These are phyloP conservation scores for Schwanniomyces etchellsii DNA, from an alignment of 1,139 yeast genomes.

Conservation along the genomic window DNA sequence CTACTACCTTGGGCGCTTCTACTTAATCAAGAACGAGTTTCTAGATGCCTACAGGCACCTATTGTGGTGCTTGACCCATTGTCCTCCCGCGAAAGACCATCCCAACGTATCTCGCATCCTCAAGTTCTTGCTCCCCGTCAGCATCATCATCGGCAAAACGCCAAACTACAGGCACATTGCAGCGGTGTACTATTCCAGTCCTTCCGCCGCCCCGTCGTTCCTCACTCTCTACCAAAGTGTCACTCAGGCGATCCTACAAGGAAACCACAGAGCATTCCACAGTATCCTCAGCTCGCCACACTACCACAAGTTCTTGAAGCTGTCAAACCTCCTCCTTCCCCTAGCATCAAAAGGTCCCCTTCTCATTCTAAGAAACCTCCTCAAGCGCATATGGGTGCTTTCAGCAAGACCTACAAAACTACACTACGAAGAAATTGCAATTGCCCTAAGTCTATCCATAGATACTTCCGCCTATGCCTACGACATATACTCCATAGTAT, in stretches of 20 bases:
- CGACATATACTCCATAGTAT: conserved; percentile 4
- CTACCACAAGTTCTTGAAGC: conserved; percentile 23
- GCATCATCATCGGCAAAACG: conserved; percentile 46
- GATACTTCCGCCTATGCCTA: neutral
- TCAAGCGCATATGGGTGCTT: conserved; percentile 29
- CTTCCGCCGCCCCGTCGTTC: conserved; percentile 18
- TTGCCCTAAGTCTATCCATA: conserved; percentile 12
- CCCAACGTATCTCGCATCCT: conserved; percentile 36
- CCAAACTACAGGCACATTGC: conserved; percentile 31
- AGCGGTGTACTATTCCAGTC: conserved; percentile 11
- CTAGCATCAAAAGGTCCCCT: conserved; percentile 29
- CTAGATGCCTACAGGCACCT: conserved; percentile 54
- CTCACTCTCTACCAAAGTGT: conserved; percentile 31
- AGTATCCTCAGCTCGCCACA: conserved; percentile 23
- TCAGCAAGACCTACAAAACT: conserved; percentile 21
- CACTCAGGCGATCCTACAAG: conserved; percentile 28
- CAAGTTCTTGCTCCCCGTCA: conserved; percentile 51
- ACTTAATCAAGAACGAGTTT: conserved; percentile 55
- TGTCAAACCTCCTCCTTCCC: conserved; percentile 25
- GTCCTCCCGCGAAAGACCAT: conserved; percentile 25
- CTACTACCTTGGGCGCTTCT: conserved; percentile 62
- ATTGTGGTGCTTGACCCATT: conserved; percentile 51
- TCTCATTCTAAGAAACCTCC: conserved; percentile 41
- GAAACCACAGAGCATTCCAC: conserved; percentile 34
- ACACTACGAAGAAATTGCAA: conserved; percentile 22